A percentile compares a stretch with the other conserved stretches of the same genome.
phyloP scores from a whole-genome alignment of 768 basidiomycete genomes.

The Xerocomellus intermedius region DNA sequence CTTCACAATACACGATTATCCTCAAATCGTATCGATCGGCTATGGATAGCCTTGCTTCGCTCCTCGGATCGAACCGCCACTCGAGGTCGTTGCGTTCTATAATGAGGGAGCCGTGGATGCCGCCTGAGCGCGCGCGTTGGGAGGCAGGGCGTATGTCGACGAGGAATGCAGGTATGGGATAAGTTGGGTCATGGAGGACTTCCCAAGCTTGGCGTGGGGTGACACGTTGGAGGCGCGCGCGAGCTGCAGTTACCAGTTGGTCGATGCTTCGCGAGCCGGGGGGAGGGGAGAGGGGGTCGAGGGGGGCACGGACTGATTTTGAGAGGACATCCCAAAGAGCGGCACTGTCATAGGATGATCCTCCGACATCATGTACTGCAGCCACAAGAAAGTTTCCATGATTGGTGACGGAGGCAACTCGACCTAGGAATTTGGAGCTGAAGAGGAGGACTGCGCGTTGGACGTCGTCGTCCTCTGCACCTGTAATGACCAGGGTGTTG shows the following conservation, averaged over 20 bases:
- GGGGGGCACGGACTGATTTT: constrained; percentile 56
- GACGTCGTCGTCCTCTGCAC: constrained; percentile 55
- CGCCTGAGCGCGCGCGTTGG: constrained; percentile 57
- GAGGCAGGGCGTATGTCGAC: constrained; percentile 74
- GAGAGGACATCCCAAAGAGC: constrained; percentile 71
- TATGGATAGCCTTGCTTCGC: constrained; percentile 54
- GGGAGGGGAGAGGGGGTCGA: constrained; percentile 62
- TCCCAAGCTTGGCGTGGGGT: constrained; percentile 57
- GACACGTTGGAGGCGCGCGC: constrained; percentile 64
- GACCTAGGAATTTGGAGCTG: constrained; percentile 67
- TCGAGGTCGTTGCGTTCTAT: constrained; percentile 78
- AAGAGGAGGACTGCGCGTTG: constrained; percentile 65
- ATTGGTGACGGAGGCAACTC: constrained; percentile 42
- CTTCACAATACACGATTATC: constrained; percentile 73
- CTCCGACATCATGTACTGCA: constrained; percentile 52
- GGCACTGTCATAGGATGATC: constrained; percentile 56
- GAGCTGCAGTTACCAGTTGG: constrained; percentile 54
- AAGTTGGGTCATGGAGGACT: constrained; percentile 52
- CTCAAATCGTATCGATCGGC: constrained; percentile 75
- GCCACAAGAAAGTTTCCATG: constrained; percentile 40
- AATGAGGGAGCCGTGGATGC: constrained; percentile 64
- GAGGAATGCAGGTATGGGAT: constrained; percentile 63
- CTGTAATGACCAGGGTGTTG: constrained; percentile 57
- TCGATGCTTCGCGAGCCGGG: constrained; percentile 62
- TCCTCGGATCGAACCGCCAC: constrained; percentile 77